These are phyloP conservation scores for Torulaspora microellipsoides DNA, from an alignment of 805 yeast genomes.

Conservation along the genomic window DNA sequence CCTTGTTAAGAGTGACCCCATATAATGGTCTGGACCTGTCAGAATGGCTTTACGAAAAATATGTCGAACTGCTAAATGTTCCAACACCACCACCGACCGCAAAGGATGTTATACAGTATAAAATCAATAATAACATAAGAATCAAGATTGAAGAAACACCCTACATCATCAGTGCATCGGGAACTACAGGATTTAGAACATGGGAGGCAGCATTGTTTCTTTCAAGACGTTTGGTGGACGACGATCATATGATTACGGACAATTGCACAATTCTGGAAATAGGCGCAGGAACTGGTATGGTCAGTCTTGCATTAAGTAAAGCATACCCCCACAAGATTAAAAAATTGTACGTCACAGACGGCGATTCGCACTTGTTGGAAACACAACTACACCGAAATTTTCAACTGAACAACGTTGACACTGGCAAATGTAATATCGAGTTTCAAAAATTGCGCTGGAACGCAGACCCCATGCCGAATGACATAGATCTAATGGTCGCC, in stretches of 20 bases:
- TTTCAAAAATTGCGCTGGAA: constrained; percentile 59
- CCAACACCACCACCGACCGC: constrained; percentile 26
- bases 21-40: constrained; percentile 13
- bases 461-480: constrained; percentile 37
- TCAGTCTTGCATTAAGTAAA: constrained; percentile 30
- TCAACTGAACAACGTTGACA: constrained; percentile 38
- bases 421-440: constrained; percentile 12
- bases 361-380: constrained; percentile 28
- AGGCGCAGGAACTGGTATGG: constrained; percentile 89
- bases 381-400: constrained; percentile 37
- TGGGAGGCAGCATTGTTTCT: constrained; percentile 89
- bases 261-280: constrained; percentile 52
- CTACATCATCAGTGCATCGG: constrained; percentile 59
- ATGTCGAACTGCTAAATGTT: constrained; percentile 27
- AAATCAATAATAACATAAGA: constrained; percentile 13
- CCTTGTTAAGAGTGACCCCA: constrained; percentile 2
- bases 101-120: constrained; percentile 33
- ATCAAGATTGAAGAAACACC: constrained; percentile 56
- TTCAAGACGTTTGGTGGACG: constrained; percentile 42
- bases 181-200: constrained; percentile 85
- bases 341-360: constrained; percentile 30
- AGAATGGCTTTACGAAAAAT: constrained; percentile 34
- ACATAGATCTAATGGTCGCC: constrained; percentile 56
- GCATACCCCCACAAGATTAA: constrained; percentile 6
- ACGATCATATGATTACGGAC: background rate